Evolutionary conservation across 2,329 filamentous ascomycete genomes (phyloP).

Genomic region (Colletotrichum phormii): DNA sequence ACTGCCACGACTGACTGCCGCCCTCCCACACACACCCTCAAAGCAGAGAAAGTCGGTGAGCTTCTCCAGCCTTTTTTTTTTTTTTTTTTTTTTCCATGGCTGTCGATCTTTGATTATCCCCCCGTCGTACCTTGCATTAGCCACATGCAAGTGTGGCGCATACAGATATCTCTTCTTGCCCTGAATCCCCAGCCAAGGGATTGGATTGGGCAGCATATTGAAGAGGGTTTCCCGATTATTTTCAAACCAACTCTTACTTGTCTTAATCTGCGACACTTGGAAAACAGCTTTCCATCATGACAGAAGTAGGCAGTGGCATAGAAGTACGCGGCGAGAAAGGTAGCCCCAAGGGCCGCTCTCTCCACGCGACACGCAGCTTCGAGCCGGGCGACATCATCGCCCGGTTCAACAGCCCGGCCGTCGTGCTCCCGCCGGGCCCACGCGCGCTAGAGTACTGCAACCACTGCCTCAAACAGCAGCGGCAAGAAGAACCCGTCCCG

Average conservation of each 20-base stretch:
- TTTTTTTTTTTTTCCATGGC: background rate
- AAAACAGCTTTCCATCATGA: background rate
- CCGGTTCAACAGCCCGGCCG: slow-evolving; percentile 52
- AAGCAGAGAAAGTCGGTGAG: background rate
- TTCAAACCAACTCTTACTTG: background rate
- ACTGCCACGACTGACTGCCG: slow-evolving; percentile 1
- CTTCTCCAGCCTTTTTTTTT: background rate
- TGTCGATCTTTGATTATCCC: background rate
- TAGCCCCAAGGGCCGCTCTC: slow-evolving; percentile 53
- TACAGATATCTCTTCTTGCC: background rate
- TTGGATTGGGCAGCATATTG: background rate
- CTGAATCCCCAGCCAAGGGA: background rate
- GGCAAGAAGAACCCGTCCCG: slow-evolving; percentile 15
- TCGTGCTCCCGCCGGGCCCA: slow-evolving; percentile 60
- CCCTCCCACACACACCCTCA: too few relatives aligned
- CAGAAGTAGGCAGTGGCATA: slow-evolving; percentile 3
- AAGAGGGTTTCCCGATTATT: background rate
- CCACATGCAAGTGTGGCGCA: slow-evolving; percentile 8
- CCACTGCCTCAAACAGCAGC: slow-evolving; percentile 54
- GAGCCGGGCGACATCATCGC: slow-evolving; percentile 59
- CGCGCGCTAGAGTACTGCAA: slow-evolving; percentile 58
- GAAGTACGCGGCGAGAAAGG: slow-evolving; percentile 29
- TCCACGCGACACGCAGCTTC: slow-evolving; percentile 57
- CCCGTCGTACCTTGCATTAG: slow-evolving; percentile 1
- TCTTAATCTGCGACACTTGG: too few relatives aligned